Evolutionary conservation across 2,329 filamentous ascomycete genomes (phyloP).

Genomic region (Colletotrichum truncatum): DNA sequence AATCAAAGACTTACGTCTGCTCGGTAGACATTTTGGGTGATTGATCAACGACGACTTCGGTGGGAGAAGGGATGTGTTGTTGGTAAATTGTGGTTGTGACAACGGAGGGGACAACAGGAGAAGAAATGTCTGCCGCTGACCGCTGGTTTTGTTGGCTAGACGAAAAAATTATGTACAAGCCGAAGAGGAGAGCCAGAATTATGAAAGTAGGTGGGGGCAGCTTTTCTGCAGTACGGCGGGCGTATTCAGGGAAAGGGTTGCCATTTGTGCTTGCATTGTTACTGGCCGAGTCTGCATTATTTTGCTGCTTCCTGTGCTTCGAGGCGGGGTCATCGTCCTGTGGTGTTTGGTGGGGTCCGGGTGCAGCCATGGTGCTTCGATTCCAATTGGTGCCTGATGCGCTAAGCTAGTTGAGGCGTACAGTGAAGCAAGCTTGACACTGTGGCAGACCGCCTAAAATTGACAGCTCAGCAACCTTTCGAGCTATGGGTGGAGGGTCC

Average conservation of each 20-base stretch:
- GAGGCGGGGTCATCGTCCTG: slow-evolving; percentile 43
- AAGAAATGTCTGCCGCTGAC: slow-evolving; percentile 36
- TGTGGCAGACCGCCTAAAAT: not conserved
- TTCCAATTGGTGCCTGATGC: not conserved
- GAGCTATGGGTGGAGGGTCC: not conserved
- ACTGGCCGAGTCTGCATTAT: slow-evolving; percentile 12
- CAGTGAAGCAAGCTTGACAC: slow-evolving; percentile 14
- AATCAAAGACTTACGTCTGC: slow-evolving; percentile 77
- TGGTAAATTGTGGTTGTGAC: slow-evolving; percentile 31
- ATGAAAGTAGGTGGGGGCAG: slow-evolving; percentile 54
- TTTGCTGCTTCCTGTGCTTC: slow-evolving; percentile 32
- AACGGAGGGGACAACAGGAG: slow-evolving; percentile 30
- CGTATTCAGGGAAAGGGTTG: slow-evolving; percentile 21
- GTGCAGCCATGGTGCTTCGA: slow-evolving; percentile 36
- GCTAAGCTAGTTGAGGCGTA: slow-evolving; percentile 1
- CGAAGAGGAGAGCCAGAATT: slow-evolving; percentile 47
- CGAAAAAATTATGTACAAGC: slow-evolving; percentile 46
- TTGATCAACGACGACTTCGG: slow-evolving; percentile 32
- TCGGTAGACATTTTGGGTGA: slow-evolving; percentile 76
- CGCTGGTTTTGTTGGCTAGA: slow-evolving; percentile 35
- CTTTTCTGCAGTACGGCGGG: slow-evolving; percentile 45
- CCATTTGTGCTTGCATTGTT: slow-evolving; percentile 9
- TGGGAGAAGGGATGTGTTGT: slow-evolving; percentile 32
- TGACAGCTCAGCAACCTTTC: slow-evolving; percentile 5
- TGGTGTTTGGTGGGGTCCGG: slow-evolving; percentile 40